Evolutionary conservation across 495 filamentous ascomycete species (phyloP).

Genomic region (Lasiosphaeriaceae sp.): DNA sequence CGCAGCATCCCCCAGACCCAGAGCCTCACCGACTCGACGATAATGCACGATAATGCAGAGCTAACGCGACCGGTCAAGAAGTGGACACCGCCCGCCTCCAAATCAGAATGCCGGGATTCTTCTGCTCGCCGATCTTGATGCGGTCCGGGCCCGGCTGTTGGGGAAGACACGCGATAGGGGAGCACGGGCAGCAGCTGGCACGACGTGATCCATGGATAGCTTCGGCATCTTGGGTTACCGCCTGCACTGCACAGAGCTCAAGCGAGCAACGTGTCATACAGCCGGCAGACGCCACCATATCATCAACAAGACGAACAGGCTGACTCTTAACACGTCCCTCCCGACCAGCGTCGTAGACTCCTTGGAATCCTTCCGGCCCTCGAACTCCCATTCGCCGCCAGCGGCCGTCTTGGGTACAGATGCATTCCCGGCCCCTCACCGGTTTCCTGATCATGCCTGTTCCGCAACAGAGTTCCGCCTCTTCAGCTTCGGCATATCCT

Average conservation of each 20-base stretch:
- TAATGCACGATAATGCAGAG: constrained; percentile 29
- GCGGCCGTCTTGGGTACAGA: constrained; percentile 7
- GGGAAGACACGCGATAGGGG: constrained; percentile 14
- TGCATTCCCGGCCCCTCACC: constrained; percentile 4
- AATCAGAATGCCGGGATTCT: constrained; percentile 8
- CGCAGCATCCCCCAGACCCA: constrained; percentile 20
- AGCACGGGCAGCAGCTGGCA: not conserved
- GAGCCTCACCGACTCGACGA: constrained; percentile 26
- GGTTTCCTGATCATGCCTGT: not conserved
- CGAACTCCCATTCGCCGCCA: constrained; percentile 9
- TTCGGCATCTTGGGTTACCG: constrained; percentile 2
- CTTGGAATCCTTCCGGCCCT: constrained; percentile 2
- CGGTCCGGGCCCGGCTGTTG: constrained; percentile 17
- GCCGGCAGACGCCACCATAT: not conserved
- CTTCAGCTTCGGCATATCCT: constrained; percentile 8
- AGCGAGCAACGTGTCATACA: constrained; percentile 19
- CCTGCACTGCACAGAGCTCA: constrained; percentile 1
- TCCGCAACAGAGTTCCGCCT: constrained; percentile 5
- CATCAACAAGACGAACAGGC: constrained; percentile 6
- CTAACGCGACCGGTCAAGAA: constrained; percentile 26
- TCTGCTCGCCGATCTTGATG: constrained; percentile 17
- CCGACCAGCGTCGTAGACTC: not conserved
- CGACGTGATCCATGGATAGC: not conserved
- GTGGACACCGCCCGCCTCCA: constrained; percentile 17
- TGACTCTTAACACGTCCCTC: not conserved